These are phyloP conservation scores for Pouteria campechiana DNA, from an alignment of 179 eudicot genomes.

Conservation along the genomic window DNA sequence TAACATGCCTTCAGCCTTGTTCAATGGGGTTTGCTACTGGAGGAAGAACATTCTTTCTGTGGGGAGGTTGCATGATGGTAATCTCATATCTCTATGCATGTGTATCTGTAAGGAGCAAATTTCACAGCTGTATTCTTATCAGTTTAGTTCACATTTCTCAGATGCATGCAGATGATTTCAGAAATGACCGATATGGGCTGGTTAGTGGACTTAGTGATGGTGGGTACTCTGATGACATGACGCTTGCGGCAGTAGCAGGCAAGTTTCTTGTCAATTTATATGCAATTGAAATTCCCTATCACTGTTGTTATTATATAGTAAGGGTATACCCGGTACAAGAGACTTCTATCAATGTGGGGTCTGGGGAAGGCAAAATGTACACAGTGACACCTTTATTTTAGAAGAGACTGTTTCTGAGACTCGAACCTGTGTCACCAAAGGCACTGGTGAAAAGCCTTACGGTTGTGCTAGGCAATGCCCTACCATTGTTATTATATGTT, in stretches of 20 bases:
- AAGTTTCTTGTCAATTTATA: too few relatives aligned
- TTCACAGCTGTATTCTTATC: neutral
- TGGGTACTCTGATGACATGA: constrained; percentile 99
- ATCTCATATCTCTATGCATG: constrained; percentile 14
- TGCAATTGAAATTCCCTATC: too few relatives aligned
- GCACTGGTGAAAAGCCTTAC: too few relatives aligned
- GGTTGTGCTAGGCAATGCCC: too few relatives aligned
- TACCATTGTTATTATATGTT: too few relatives aligned
- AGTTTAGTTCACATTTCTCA: constrained; percentile 17
- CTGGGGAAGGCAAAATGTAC: too few relatives aligned
- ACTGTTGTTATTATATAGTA: too few relatives aligned
- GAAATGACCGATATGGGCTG: constrained; percentile 66
- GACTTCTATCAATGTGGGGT: neutral
- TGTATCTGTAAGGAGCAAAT: too few relatives aligned
- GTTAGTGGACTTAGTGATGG: constrained; percentile 89
- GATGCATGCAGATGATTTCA: constrained; percentile 99
- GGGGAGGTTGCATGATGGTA: constrained; percentile 99
- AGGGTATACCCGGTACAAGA: too few relatives aligned
- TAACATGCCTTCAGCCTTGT: constrained; percentile 56
- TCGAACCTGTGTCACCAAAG: too few relatives aligned
- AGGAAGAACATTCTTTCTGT: constrained; percentile 82
- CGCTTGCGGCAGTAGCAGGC: constrained; percentile 97
- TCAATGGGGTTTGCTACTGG: constrained; percentile 99
- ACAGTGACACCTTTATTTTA: too few relatives aligned
- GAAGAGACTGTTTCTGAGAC: too few relatives aligned